Base-by-base conservation (phyloP, 169 alveolate species). In the Plasmodium reichenowi region DNA sequence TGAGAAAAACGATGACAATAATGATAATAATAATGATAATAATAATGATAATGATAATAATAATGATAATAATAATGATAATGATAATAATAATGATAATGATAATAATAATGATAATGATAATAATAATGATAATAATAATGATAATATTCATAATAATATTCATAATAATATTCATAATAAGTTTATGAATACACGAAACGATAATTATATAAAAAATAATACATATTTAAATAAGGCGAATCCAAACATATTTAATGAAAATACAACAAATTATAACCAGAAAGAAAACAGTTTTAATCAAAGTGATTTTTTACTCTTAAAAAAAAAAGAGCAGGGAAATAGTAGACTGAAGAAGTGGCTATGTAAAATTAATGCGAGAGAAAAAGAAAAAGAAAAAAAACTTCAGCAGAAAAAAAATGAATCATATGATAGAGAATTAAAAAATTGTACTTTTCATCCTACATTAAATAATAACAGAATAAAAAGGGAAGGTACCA, bases 361-460 rank as follows among this genome's bases (percentile, higher is more conserved):
- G 90, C 26, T 80, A 54, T 54, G 47, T 60, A 80, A 80, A 80
- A 68, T 80, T 54, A 67, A 80, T 71, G 68, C 80, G 2, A 50
- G 90, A 56, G 90, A 80, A 80, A 80, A 80, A 45, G 90, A 80
- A 59, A 80, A 58, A 47, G 70, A 80, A 48, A 80, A 80, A 67
- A 80, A 68, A 80, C 56, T 80, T 24, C 72, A 54, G 58, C 73
- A 80, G 70, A 80, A 80, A 80, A 48, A 80, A 80, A 68, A 80
- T 5, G 83, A 67, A 38, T 67, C 83, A 20, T 32, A 38, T 2
- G 8, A 80, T 43, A 67, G 67, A 32, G 90, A 80, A 50, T 54
- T 80, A 60, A 52, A 56, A 80, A 22, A 54, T 38, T 80, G 90
- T 8, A 80, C 90, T 9, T 80, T 80, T 72, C 90, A 80, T n/a